Conservation (phyloP, 2,329 filamentous ascomycete species). For the Periconia sp. region DNA sequence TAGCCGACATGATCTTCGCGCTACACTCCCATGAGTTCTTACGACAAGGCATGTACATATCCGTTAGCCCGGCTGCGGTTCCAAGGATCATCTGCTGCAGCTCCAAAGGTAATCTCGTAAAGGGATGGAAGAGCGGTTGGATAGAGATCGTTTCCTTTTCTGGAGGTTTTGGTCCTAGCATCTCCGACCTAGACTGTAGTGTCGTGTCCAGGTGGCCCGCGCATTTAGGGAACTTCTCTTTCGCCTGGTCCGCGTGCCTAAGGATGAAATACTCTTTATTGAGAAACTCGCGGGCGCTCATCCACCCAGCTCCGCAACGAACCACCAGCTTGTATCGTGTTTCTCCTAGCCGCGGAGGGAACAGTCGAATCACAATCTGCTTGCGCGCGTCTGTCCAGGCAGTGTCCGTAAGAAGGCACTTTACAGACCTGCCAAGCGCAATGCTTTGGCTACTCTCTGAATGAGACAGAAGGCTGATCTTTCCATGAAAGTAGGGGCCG, state of each 20-base stretch:
- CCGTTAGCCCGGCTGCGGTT: constrained; percentile 22
- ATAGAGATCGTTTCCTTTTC: constrained; percentile 27
- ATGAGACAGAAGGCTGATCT: constrained; percentile 25
- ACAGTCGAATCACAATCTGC: constrained; percentile 32
- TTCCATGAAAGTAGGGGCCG: constrained; percentile 35
- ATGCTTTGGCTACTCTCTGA: constrained; percentile 11
- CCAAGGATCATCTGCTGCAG: constrained; percentile 36
- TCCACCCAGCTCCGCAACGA: constrained; percentile 37
- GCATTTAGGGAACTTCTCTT: background rate
- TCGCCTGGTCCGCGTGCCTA: constrained; percentile 8
- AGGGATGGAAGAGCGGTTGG: constrained; percentile 36
- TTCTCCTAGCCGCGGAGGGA: constrained; percentile 20
- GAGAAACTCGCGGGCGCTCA: constrained; percentile 36
- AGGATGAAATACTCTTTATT: constrained; percentile 29
- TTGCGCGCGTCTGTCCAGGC: constrained; percentile 21
- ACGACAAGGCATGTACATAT: constrained; percentile 11
- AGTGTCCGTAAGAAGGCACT: constrained; percentile 29
- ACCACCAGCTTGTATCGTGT: constrained; percentile 32
- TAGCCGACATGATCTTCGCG: constrained; percentile 16
- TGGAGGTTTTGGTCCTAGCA: constrained; percentile 8
- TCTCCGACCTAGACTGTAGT: constrained; percentile 4
- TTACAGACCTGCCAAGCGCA: constrained; percentile 33
- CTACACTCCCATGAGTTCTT: too few relatives aligned
- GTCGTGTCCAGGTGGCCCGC: constrained; percentile 2
- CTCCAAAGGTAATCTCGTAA: constrained; percentile 31